A percentile compares a stretch with the other conserved stretches of the same genome.
These are phyloP conservation scores for Hypoxylon subgilvum DNA, from an alignment of 495 filamentous ascomycete species.

Conservation along the genomic window DNA sequence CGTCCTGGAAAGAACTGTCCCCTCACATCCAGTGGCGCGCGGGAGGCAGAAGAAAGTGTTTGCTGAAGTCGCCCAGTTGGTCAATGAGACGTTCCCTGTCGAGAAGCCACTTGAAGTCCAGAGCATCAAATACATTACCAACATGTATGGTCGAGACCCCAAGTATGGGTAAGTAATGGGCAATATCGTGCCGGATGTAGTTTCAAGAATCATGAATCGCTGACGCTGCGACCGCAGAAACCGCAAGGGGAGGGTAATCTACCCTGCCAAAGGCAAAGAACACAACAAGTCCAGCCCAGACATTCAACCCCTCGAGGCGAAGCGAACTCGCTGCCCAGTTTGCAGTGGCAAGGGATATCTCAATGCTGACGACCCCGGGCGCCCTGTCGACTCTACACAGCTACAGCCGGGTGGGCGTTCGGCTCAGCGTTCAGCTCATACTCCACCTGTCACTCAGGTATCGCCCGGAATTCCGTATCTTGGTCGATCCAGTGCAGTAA, in stretches of 20 bases:
- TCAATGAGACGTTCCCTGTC: slow-evolving; percentile 3
- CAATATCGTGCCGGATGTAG: neutral
- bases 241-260: neutral
- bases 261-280: neutral
- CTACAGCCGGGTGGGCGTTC: neutral
- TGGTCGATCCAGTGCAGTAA: neutral
- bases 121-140: slow-evolving; percentile 18
- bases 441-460: neutral
- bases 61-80: neutral
- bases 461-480: neutral
- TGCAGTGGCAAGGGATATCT: neutral
- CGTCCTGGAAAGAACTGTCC: slow-evolving; percentile 12
- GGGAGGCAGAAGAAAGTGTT: neutral
- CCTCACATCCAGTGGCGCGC: neutral
- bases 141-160: slow-evolving; percentile 12
- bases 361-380: neutral
- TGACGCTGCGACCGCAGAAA: slow-evolving; percentile 5
- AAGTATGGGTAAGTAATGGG: slow-evolving; percentile 19
- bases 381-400: neutral
- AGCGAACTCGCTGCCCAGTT: neutral
- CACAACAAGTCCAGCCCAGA: no score
- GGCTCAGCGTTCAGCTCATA: neutral
- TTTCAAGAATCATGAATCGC: neutral
- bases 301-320: neutral
- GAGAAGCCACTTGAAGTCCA: neutral